Base-by-base conservation (phyloP, 106 monocot genomes). In the Vanilla planifolia region DNA sequence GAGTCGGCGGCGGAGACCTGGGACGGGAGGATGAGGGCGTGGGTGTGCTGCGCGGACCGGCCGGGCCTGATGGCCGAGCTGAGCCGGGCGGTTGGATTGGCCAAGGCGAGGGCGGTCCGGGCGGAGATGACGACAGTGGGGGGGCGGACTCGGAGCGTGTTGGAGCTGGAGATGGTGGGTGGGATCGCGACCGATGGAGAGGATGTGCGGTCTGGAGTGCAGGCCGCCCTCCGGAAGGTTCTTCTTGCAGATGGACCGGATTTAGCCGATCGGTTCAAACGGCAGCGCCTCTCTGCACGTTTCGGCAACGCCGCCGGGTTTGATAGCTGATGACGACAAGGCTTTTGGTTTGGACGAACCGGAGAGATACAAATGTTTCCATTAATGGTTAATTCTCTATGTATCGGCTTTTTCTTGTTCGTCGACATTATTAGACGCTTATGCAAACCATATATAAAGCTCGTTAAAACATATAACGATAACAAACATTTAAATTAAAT, bases 121-220 rank as follows among this genome's bases (percentile, higher is more conserved):
- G 92, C 75, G 1, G 92, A 92, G 88, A 85, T 92, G 44, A 70
- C 71, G 3, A 88, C 92, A 10, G 71, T 92, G 0, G 92, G 83
- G 0, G 92, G 92, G 2, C 67, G 92, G 21, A 92, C 83, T 6
- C 68, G 67, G 73, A 80, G 81, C 44, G 66, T 76, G 32, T 56
- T 92, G n/a, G 80, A 77, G 73, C 52, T 85, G 13, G 75, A 84
- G 72, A 6, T 71, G 27, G 23, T 55, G 17, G 65, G 57, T 4
- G 63, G 50, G 32, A 47, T 21, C 19, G 59, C 39, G 27, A 22
- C 46, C 0, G 40, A 9, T 4, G 73, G 29, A 19, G 67, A 30
- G 26, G 75, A 64, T 22, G 65, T 41, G 20, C 58, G 77, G 60
- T 63, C 67, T 11, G 69, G 52, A 13, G 65, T 93, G 32, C 73